Base-by-base conservation (phyloP, 2,329 filamentous ascomycete species). In the Ophiosphaerella korrae region DNA sequence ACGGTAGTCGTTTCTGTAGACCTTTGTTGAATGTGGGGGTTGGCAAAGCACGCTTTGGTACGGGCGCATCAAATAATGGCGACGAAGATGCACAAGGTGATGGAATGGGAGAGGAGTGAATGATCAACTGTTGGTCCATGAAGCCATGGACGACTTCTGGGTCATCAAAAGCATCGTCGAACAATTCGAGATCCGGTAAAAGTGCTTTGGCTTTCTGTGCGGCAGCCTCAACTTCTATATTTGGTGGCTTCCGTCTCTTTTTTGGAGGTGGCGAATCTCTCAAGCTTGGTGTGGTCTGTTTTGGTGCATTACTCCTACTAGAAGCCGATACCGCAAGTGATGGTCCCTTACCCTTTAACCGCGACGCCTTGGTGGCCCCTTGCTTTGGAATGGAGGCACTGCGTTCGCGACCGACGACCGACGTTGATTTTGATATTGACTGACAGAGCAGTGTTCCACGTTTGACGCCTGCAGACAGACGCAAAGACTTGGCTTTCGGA, bases 371-470 rank as follows among this genome's bases (percentile, higher is more conserved):
- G 7, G 47, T 51, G 16, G 32, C n/a, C 23, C 38, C 51, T 5
- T 34, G 39, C 31, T 44, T 52, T 1, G 41, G 7, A 3, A 26
- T 35, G 18, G 31, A 24, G 21, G 42, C 13, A 41, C 24, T 57
- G 7, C 38, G 18, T 33, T 50, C 53, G 32, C 47, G 52, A 1
- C 45, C 40, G 35, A 39, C 44, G 23, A 37, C 53, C 13, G 47
- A 34, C 2, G 24, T 44, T 37, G 53, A 55, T 23, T 45, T 55
- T n/a, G 63, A 60, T 14, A 71, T 57, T n/a, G 72, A 61, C 45
- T 78, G 75, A 47, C 76, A 79, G 0, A 79, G 54, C 11, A 80
- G 60, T 49, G 70, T 77, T 32, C 73, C 76, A 50, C 75, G 73
- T 13, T 71, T 74, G 7, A 67, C 65, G n/a, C 68, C 72, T 5